Evolutionary conservation across 2,329 filamentous ascomycete species (phyloP).

Genomic region (Colletotrichum sp.): DNA sequence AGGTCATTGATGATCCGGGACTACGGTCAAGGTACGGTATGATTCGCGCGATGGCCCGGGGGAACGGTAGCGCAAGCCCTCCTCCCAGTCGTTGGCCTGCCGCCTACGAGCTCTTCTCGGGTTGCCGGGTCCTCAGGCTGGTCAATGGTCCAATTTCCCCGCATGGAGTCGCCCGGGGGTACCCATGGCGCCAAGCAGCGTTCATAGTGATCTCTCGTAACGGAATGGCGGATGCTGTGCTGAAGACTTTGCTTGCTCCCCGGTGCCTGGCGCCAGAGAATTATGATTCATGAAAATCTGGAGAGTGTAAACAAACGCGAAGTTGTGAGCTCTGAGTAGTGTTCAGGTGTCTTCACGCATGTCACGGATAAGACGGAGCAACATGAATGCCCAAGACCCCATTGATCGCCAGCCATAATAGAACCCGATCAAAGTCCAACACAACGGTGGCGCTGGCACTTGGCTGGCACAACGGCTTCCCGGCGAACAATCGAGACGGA

Average conservation of each 20-base stretch:
- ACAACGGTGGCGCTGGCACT: neutral
- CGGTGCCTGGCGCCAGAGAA: neutral
- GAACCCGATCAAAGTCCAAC: neutral
- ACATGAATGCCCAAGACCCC: neutral
- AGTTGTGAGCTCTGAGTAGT: neutral
- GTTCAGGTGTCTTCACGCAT: neutral
- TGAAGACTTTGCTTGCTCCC: neutral
- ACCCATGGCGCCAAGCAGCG: neutral
- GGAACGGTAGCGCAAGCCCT: neutral
- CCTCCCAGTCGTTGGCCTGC: neutral
- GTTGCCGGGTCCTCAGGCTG: neutral
- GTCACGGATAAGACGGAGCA: neutral
- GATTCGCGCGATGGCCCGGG: neutral
- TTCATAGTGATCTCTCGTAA: neutral
- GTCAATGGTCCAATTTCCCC: slow-evolving; percentile 5
- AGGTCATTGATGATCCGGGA: slow-evolving; percentile 2
- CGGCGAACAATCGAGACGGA: neutral
- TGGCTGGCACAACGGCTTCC: neutral
- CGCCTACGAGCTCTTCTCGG: neutral
- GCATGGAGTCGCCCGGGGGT: neutral
- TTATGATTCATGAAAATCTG: neutral
- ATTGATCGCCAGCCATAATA: neutral
- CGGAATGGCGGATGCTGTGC: neutral
- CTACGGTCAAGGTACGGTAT: neutral
- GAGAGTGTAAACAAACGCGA: neutral